These are phyloP conservation scores for Beauveria pseudobassiana DNA, from an alignment of 2,329 filamentous ascomycete species.

Conservation along the genomic window DNA sequence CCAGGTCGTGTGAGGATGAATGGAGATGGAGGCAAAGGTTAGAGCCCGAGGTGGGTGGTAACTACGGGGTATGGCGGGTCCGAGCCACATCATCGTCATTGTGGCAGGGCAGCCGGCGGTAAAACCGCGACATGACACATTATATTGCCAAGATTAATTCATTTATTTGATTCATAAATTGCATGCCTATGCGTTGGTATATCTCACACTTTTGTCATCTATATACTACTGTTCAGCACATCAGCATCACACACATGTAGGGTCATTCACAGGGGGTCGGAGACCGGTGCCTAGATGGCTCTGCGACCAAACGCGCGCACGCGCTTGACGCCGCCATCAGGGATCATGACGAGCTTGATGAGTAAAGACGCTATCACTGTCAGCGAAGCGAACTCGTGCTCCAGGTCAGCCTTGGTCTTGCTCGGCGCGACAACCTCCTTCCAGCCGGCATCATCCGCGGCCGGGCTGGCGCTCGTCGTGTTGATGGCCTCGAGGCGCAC, in stretches of 20 bases:
- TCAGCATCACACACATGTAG: constrained; percentile 10
- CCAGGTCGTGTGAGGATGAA: constrained; percentile 7
- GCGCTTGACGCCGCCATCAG: constrained; percentile 87
- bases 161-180: background rate
- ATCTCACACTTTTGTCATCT: background rate
- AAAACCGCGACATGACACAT: background rate
- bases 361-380: constrained; percentile 56
- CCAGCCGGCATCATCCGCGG: constrained; percentile 54
- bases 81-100: constrained; percentile 9
- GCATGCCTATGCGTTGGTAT: background rate
- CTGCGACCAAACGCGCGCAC: constrained; percentile 47
- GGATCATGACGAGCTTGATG: constrained; percentile 89
- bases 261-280: background rate
- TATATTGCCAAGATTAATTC: background rate
- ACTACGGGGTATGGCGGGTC: constrained; percentile 7
- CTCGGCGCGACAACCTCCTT: constrained; percentile 56
- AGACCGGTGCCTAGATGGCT: constrained; percentile 11
- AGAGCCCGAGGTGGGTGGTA: background rate
- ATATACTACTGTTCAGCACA: background rate
- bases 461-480: constrained; percentile 48
- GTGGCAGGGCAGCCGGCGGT: background rate
- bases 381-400: constrained; percentile 57
- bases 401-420: constrained; percentile 64
- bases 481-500: constrained; percentile 59
- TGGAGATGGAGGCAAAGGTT: background rate